phyloP scores from a whole-genome alignment of 2,329 filamentous ascomycete genomes.

The Hymenoscyphus occultus region DNA sequence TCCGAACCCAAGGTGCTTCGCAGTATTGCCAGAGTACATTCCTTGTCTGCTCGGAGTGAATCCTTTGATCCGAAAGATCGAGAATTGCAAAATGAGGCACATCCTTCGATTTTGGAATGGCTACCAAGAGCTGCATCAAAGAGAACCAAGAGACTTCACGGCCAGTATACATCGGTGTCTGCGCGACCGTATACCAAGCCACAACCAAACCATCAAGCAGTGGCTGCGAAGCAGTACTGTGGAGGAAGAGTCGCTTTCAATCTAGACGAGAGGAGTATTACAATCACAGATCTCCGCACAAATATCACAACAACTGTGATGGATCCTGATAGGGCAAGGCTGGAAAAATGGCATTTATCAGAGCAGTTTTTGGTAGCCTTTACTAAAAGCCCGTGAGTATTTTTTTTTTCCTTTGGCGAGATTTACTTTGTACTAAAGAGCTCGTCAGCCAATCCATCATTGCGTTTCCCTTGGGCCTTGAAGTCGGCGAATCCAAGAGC shows the following conservation, averaged over 20 bases:
- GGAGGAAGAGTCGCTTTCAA: constrained; percentile 26
- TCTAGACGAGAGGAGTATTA: constrained; percentile 9
- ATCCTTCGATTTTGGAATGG: constrained; percentile 6
- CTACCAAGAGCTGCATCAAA: constrained; percentile 10
- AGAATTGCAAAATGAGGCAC: not conserved
- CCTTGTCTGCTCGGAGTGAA: constrained; percentile 3
- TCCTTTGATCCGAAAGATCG: not conserved
- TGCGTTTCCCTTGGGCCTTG: constrained; percentile 14
- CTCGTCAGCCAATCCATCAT: constrained; percentile 9
- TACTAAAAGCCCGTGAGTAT: constrained; percentile 13
- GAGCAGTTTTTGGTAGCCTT: constrained; percentile 22
- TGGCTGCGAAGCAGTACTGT: constrained; percentile 20
- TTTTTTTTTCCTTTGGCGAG: not conserved
- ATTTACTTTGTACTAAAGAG: not conserved
- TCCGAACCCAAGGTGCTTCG: constrained; percentile 20
- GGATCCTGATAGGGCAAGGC: constrained; percentile 15
- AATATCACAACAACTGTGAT: constrained; percentile 5
- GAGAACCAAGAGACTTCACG: constrained; percentile 12
- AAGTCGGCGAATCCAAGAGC: not conserved
- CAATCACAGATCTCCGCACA: constrained; percentile 20
- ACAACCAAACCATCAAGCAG: not conserved
- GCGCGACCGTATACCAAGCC: constrained; percentile 7
- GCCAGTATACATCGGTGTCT: constrained; percentile 9
- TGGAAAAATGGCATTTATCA: constrained; percentile 22
- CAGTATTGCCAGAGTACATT: constrained; percentile 11